A percentile compares a stretch with the other conserved stretches of the same genome.
Evolutionary conservation across 1,284 basidiomycete species (phyloP).

Genomic region (Apiotrichum domesticum): DNA sequence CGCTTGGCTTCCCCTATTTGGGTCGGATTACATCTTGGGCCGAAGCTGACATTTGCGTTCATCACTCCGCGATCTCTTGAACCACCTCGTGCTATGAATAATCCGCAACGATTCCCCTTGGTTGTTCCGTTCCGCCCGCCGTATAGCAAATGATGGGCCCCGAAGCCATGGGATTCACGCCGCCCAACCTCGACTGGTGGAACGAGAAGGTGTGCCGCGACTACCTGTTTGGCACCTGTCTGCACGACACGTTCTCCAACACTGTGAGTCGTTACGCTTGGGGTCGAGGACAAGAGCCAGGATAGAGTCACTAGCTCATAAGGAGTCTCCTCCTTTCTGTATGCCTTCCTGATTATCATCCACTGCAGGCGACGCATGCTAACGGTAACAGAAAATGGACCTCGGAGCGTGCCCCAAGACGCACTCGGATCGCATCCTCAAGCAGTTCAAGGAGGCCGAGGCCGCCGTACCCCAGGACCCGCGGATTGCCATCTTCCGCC

Average conservation of each 20-base stretch:
- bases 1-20: neutral
- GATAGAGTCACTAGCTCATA: no score
- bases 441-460: conserved; percentile 76
- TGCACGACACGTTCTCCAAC: conserved; percentile 95
- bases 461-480: conserved; percentile 69
- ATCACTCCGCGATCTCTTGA: no score
- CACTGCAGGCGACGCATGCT: no score
- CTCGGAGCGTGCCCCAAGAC: conserved; percentile 95
- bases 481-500: conserved; percentile 74
- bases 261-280: conserved; percentile 60
- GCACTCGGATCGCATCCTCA: conserved; percentile 88
- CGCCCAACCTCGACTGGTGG: conserved; percentile 87
- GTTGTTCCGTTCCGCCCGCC: no score
- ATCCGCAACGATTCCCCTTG: no score
- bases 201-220: conserved; percentile 99
- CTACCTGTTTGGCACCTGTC: conserved; percentile 95
- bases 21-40: no score
- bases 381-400: conserved; percentile 84
- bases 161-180: conserved; percentile 91
- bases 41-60: no score
- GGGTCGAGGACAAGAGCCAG: no score
- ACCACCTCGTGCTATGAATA: no score
- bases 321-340: no score
- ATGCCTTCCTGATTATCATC: no score
- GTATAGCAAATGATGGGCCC: conserved; percentile 98